These are phyloP conservation scores for Irpex rosettiformis DNA, from an alignment of 1,284 basidiomycete genomes.

Conservation along the genomic window DNA sequence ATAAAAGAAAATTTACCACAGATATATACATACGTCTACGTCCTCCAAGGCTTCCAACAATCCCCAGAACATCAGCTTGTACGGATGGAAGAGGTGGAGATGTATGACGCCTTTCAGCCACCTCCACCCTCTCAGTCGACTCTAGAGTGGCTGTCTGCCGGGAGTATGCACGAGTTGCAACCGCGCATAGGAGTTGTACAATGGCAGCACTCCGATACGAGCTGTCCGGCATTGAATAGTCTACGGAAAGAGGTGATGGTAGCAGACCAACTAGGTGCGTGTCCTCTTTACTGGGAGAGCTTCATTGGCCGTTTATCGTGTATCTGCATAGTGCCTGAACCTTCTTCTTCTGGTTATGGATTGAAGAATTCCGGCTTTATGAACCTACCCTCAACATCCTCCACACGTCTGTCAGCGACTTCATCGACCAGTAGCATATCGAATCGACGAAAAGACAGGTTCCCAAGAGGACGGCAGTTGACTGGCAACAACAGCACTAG, in stretches of 20 bases:
- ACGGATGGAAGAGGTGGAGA: slow-evolving; percentile 1
- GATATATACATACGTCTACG: too few species aligned
- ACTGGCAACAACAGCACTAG: not conserved
- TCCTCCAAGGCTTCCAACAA: too few species aligned
- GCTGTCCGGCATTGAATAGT: not conserved
- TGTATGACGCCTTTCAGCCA: slow-evolving; percentile 2
- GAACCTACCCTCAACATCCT: not conserved
- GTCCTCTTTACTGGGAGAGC: not conserved
- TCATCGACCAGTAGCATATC: not conserved
- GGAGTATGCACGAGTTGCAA: not conserved
- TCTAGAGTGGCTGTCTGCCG: not conserved
- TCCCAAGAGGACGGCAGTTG: not conserved
- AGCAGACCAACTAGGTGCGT: not conserved
- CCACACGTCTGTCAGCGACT: not conserved
- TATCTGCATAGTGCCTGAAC: not conserved
- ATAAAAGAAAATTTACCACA: too few species aligned
- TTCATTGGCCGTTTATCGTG: not conserved
- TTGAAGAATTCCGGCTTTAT: not conserved
- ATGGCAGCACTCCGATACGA: not conserved
- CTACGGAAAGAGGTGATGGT: not conserved
- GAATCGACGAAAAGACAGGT: not conserved
- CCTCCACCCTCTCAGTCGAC: not conserved
- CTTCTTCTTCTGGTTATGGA: not conserved
- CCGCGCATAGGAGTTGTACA: not conserved
- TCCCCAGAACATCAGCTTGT: too few species aligned